Evolutionary conservation across 139 green algal species (phyloP).

Genomic region (Chlorella sp.): DNA sequence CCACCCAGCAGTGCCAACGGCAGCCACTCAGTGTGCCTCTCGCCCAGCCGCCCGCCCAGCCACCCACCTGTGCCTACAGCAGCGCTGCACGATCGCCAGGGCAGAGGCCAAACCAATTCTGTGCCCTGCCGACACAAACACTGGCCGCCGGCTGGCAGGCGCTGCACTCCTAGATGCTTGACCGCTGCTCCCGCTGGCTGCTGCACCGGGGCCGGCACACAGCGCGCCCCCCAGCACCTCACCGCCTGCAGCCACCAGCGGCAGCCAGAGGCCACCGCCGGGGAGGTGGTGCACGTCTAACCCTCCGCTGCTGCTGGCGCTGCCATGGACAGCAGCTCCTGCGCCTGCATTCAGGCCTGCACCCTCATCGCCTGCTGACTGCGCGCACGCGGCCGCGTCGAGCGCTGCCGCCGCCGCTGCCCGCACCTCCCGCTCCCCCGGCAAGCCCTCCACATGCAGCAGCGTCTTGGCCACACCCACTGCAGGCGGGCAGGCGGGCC

Average conservation of each 20-base stretch:
- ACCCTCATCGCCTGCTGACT: too few species aligned
- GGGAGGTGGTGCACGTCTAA: neutral
- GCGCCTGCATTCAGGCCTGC: neutral
- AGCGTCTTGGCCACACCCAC: constrained; percentile 29
- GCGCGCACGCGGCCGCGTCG: too few species aligned
- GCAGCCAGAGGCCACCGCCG: neutral
- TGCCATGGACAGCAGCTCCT: neutral
- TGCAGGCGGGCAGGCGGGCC: neutral
- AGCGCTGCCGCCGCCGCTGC: neutral
- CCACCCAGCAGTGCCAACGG: neutral
- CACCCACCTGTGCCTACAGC: constrained; percentile 45
- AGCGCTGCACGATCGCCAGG: constrained; percentile 55
- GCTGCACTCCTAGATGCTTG: too few species aligned
- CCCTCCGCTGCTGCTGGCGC: neutral
- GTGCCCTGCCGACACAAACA: constrained; percentile 70
- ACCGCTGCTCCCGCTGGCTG: neutral
- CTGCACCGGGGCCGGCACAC: constrained; percentile 23
- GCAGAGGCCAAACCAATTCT: constrained; percentile 53
- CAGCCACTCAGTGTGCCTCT: too few species aligned
- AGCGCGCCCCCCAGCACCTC: constrained; percentile 51
- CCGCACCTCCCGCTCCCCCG: neutral
- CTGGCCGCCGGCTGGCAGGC: constrained; percentile 36
- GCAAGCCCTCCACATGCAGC: neutral
- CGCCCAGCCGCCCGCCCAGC: neutral
- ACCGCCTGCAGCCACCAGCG: neutral